Evolutionary conservation across 2,329 filamentous ascomycete species (phyloP), one percentile per base, ranked within the genome.

Genomic region (Didymella lethalis): DNA sequence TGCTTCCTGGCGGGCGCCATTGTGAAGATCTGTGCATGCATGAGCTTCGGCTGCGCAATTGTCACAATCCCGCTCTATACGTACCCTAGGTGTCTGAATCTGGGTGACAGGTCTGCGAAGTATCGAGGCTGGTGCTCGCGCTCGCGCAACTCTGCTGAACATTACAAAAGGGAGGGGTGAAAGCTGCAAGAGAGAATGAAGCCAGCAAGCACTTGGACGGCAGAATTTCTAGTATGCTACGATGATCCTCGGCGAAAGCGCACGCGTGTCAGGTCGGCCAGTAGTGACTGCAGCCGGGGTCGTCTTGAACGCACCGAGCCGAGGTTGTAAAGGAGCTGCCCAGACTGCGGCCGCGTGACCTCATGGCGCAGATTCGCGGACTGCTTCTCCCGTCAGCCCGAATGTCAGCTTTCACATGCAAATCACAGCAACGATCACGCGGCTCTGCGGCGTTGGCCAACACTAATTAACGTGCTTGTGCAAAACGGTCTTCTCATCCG

Each of bases 1-100:
- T 79, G 76, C 71, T 81, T 80, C 57, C 74, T 64, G 48, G 68
- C 50, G 58, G 75, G 72, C 45, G 75, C 70, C 75, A 78, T 78
- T 63, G 73, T 62, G 45, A 69, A 31, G 61, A 75, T 70, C 75
- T 78, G 59, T 52, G 47, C 23, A 10, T 23, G 41, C 10, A 20
- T 70, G 28, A 69, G 64, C 57, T 45, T 31, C 41, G 31, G 40
- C 6, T 6, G 29, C 28, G 8, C 49, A 14, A 34, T 28, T 16
- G 40, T n/a, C 49, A 23, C 20, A 7, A 12, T 12, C 34, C 26
- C 1, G 7, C 12, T 18, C 28, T 4, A n/a, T 40, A 65, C 66
- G 48, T 72, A 78, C 74, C 63, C 71, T 77, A 20, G 72, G 46
- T 41, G 66, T 64, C 48, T 71, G 70, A 48, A 68, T 68, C 52